phyloP scores from a whole-genome alignment of 352 stramenopile genomes.

The Globisporangium viniferum region DNA sequence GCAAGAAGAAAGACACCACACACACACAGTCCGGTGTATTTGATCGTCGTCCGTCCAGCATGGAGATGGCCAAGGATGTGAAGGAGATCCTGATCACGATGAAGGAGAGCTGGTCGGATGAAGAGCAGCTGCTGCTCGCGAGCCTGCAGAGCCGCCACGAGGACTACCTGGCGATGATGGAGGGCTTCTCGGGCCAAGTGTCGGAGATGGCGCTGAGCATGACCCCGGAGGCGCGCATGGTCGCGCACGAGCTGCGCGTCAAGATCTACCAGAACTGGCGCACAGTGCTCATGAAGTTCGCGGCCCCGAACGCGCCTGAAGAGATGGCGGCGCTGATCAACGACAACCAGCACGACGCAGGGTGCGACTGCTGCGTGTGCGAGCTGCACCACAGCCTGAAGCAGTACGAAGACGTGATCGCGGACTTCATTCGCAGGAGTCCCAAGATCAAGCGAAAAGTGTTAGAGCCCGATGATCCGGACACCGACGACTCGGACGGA shows the following conservation, averaged over 20 bases:
- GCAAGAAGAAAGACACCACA: neutral
- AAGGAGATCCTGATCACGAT: constrained; percentile 78
- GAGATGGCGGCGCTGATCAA: constrained; percentile 37
- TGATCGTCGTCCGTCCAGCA: constrained; percentile 17
- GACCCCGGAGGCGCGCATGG: constrained; percentile 71
- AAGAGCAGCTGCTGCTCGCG: constrained; percentile 64
- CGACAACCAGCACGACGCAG: constrained; percentile 26
- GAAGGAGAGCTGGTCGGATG: constrained; percentile 64
- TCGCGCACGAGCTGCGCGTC: constrained; percentile 67
- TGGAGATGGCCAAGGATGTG: constrained; percentile 84
- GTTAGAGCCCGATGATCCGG: constrained; percentile 13
- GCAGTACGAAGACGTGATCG: constrained; percentile 55
- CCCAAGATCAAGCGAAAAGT: constrained; percentile 42
- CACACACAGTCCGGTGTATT: neutral
- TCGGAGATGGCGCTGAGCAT: constrained; percentile 57
- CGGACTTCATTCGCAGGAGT: constrained; percentile 56
- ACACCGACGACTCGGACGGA: constrained; percentile 16
- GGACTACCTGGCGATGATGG: constrained; percentile 68
- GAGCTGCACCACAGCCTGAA: constrained; percentile 45
- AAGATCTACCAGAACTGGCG: constrained; percentile 86
- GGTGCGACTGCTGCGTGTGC: constrained; percentile 55
- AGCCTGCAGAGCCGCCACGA: constrained; percentile 68
- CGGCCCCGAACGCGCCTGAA: constrained; percentile 51
- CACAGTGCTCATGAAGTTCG: constrained; percentile 64
- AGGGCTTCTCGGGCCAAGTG: constrained; percentile 56